Evolutionary conservation across 2,329 filamentous ascomycete species (phyloP).

Genomic region (Colletotrichum brevisporum): DNA sequence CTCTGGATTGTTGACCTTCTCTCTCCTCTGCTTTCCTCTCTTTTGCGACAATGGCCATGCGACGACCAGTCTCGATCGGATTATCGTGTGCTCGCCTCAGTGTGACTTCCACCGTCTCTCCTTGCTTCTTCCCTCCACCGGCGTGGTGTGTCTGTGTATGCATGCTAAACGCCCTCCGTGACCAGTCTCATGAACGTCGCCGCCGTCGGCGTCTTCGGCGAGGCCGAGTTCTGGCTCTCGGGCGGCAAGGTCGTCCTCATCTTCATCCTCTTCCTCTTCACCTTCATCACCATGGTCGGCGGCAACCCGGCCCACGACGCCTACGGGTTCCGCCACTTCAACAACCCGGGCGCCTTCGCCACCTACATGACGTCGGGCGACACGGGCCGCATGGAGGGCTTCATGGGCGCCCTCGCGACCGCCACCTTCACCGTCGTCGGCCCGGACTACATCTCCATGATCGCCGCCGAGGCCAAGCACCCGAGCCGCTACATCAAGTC

Average conservation of each 20-base stretch:
- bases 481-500: conserved; percentile 72
- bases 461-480: conserved; percentile 75
- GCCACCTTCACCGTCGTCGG: conserved; percentile 76
- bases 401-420: conserved; percentile 76
- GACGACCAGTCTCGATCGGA: conserved; percentile 18
- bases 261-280: conserved; percentile 74
- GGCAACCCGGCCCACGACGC: conserved; percentile 45
- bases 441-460: conserved; percentile 76
- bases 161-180: conserved; percentile 37
- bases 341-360: conserved; percentile 38
- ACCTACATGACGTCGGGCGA: conserved; percentile 56
- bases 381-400: conserved; percentile 79
- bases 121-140: background rate
- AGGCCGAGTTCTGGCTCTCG: conserved; percentile 71
- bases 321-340: conserved; percentile 43
- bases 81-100: conserved; percentile 27
- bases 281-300: conserved; percentile 59
- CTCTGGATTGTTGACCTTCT: conserved; percentile 24
- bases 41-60: conserved; percentile 11
- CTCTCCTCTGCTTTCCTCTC: background rate
- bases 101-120: too few species aligned
- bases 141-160: conserved; percentile 23
- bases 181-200: conserved; percentile 42
- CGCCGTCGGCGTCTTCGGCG: conserved; percentile 59
- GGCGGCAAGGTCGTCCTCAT: conserved; percentile 69